Percentiles rank a stretch among this genome's conserved stretches.
Evolutionary conservation across 2,329 filamentous ascomycete genomes (phyloP).

Genomic region (Penicillium freii): DNA sequence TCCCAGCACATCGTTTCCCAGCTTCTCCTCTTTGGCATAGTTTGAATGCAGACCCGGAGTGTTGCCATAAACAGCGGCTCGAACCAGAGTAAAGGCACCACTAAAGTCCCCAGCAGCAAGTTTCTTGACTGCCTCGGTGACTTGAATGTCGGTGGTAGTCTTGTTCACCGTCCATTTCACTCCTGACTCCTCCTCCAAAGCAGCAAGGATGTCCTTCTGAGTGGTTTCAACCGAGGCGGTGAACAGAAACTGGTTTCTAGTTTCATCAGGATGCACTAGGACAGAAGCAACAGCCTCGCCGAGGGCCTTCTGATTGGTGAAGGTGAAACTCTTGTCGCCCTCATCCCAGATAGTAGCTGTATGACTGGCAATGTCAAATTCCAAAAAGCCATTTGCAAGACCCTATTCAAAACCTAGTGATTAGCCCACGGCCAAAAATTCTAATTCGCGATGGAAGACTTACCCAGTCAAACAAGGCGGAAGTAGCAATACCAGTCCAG

Average conservation of each 20-base stretch:
- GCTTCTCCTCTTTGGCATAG: slow-evolving; percentile 23
- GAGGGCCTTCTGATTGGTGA: slow-evolving; percentile 53
- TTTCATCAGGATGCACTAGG: slow-evolving; percentile 51
- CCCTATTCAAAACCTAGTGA: slow-evolving; percentile 31
- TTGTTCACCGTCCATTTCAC: slow-evolving; percentile 51
- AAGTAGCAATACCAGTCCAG: slow-evolving; percentile 61
- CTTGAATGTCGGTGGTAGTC: slow-evolving; percentile 29
- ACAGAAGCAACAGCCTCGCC: slow-evolving; percentile 53
- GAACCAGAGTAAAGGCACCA: slow-evolving; percentile 24
- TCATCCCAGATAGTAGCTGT: slow-evolving; percentile 57
- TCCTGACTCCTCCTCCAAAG: slow-evolving; percentile 54
- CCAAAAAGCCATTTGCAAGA: slow-evolving; percentile 51
- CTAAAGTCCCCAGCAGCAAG: slow-evolving; percentile 24
- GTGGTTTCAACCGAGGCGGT: slow-evolving; percentile 58
- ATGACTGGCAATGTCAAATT: slow-evolving; percentile 51
- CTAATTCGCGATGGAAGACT: slow-evolving; percentile 1
- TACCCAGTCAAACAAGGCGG: slow-evolving; percentile 61
- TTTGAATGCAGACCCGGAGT: slow-evolving; percentile 21
- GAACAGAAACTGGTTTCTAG: slow-evolving; percentile 58
- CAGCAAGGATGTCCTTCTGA: slow-evolving; percentile 57
- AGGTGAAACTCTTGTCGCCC: slow-evolving; percentile 53
- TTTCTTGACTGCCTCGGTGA: slow-evolving; percentile 19
- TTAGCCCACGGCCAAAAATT: neutral
- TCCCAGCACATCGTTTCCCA: slow-evolving; percentile 25
- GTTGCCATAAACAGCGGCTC: slow-evolving; percentile 22